phyloP scores from a whole-genome alignment of 148 eudicot species.

The Vaccinium macrocarpon region DNA sequence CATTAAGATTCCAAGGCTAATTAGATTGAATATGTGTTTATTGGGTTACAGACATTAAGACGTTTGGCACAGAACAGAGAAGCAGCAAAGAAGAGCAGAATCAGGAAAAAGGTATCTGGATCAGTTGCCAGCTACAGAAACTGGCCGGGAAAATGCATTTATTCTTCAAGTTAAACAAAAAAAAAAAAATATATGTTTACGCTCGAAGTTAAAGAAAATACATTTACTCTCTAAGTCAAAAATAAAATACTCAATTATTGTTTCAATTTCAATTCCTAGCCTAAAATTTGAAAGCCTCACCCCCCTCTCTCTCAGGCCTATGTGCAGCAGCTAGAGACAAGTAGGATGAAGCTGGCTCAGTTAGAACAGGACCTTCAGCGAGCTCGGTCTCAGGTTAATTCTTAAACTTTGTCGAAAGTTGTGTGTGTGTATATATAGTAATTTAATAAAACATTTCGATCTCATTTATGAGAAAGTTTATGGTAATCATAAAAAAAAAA shows the following conservation, averaged over 20 bases:
- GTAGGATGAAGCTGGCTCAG: slow-evolving; percentile 83
- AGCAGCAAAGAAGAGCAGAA: slow-evolving; percentile 96
- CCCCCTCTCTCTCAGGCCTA: slow-evolving; percentile 49
- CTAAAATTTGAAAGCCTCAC: not conserved
- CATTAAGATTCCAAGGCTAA: not conserved
- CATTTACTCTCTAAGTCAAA: too few species aligned
- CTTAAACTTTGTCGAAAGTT: not conserved
- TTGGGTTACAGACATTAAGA: slow-evolving; percentile 62
- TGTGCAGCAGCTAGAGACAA: slow-evolving; percentile 91
- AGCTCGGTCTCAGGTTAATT: slow-evolving; percentile 74
- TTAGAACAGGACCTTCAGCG: slow-evolving; percentile 87
- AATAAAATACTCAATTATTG: not conserved
- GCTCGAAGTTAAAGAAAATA: too few species aligned
- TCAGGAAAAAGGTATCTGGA: slow-evolving; percentile 67
- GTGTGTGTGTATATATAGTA: not conserved
- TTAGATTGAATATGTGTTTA: not conserved
- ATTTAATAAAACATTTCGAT: not conserved
- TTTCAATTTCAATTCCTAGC: not conserved
- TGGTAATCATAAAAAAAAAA: not conserved
- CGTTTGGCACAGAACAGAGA: slow-evolving; percentile 99
- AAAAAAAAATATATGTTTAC: too few species aligned
- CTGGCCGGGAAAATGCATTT: not conserved
- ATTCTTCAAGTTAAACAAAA: too few species aligned
- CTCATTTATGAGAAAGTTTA: not conserved
- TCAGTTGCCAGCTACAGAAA: not conserved